Evolutionary conservation across 1,139 yeast species (phyloP).

Genomic region (Saccharomycopsis crataegensis): DNA sequence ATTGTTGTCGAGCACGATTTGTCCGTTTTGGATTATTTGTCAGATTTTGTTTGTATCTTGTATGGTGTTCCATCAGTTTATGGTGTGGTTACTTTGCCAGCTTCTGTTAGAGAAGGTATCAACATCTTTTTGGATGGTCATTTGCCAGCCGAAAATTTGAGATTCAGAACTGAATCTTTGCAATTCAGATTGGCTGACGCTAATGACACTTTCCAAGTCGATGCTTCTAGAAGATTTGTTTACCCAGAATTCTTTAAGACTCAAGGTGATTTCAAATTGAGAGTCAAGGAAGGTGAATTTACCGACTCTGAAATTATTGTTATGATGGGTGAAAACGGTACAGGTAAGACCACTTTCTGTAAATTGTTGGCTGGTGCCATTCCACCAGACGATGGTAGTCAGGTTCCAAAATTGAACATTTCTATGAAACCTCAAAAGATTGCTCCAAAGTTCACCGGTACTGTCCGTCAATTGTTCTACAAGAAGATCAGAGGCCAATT

Average conservation of each 20-base stretch:
- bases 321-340: slow-evolving; percentile 99
- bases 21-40: slow-evolving; percentile 90
- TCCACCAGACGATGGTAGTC: slow-evolving; percentile 68
- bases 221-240: slow-evolving; percentile 67
- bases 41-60: slow-evolving; percentile 91
- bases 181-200: slow-evolving; percentile 95
- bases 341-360: slow-evolving; percentile 98
- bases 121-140: slow-evolving; percentile 97
- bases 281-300: slow-evolving; percentile 79
- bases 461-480: slow-evolving; percentile 94
- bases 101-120: slow-evolving; percentile 97
- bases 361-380: slow-evolving; percentile 88
- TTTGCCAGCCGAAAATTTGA: slow-evolving; percentile 91
- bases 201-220: slow-evolving; percentile 66
- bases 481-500: slow-evolving; percentile 93
- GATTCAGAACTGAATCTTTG: slow-evolving; percentile 91
- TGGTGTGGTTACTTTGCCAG: slow-evolving; percentile 94
- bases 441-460: slow-evolving; percentile 97
- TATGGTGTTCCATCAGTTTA: slow-evolving; percentile 98
- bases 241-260: slow-evolving; percentile 85
- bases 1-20: slow-evolving; percentile 98
- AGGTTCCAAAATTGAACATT: slow-evolving; percentile 80
- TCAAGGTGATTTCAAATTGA: slow-evolving; percentile 89
- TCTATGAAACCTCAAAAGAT: slow-evolving; percentile 98
- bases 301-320: slow-evolving; percentile 95